Evolutionary conservation across 257 asterid genomes (phyloP), one percentile per base, ranked within the genome.

Genomic region (Nicotiana noctiflora): DNA sequence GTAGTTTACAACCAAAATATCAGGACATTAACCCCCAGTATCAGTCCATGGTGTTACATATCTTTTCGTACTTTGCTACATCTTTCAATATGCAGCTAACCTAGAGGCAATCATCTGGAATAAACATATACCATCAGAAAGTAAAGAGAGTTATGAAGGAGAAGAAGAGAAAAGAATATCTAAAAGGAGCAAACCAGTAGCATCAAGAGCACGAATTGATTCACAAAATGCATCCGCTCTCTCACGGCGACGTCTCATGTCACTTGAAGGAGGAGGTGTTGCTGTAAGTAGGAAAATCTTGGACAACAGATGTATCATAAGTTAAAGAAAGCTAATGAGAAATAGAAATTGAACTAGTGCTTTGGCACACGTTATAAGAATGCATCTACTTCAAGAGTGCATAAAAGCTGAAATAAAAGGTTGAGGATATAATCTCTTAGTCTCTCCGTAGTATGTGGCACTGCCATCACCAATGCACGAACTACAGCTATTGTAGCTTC

Each of bases 121-220:
- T 56, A 70, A 44, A 4, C 72, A 79, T 23, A 51, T 80, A 56
- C 51, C 65, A 62, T 44, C 51, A 31, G 60, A 64, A 82, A 81
- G 62, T 68, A 27, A 55, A 56, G 44, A 56, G 74, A 19, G 23
- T 25, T 31, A 23, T 25, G 51, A 65, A 62, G 70, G 77, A 60
- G 15, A 37, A 34, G 49, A 65, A 56, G 15, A 79, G 49, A 78
- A 40, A 40, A 82, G 56, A 79, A 77, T 61, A 72, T 56, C 9
- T 21, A 53, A 72, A 44, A 70, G 86, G 77, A 83, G 81, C 86
- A 83, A 78, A 96, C 99, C 99, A 82, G 98, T 89, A 53, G 98
- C 98, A 90, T 96, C 99, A 63, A 96, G 98, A 81, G 99, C 99
- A 76, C 98, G 98, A 74, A 94, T 94, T 81, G 99, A 83, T 92